Evolutionary conservation across 306 rosid species (phyloP).

Genomic region (Comarum palustre): DNA sequence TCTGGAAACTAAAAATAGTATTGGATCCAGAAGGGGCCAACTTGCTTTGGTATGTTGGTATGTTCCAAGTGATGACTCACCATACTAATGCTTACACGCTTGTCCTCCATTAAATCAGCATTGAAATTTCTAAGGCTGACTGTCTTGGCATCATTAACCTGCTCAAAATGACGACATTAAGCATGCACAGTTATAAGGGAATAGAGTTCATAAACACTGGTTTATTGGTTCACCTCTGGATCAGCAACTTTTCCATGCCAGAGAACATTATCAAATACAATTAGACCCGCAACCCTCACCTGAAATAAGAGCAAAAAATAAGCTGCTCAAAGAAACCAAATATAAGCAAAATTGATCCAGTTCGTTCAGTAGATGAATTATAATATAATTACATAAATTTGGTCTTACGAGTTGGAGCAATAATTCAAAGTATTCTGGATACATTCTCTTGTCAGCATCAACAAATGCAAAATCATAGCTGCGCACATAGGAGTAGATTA

Average conservation of each 20-base stretch:
- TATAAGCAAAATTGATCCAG: neutral
- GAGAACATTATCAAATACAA: conserved; percentile 84
- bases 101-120: conserved; percentile 50
- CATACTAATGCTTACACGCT: conserved; percentile 81
- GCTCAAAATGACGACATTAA: conserved; percentile 22
- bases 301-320: conserved; percentile 28
- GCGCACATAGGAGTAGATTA: conserved; percentile 31
- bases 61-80: conserved; percentile 34
- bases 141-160: conserved; percentile 75
- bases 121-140: conserved; percentile 76
- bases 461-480: conserved; percentile 93
- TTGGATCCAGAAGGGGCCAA: neutral
- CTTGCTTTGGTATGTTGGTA: too few relatives aligned
- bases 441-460: conserved; percentile 93
- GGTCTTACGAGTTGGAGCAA: conserved; percentile 70
- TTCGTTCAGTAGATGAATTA: too few relatives aligned
- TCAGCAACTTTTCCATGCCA: conserved; percentile 98
- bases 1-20: neutral
- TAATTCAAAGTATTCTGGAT: conserved; percentile 67
- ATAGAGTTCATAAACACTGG: neutral
- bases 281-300: conserved; percentile 86
- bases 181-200: conserved; percentile 22
- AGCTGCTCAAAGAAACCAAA: conserved; percentile 1
- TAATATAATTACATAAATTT: neutral
- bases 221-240: conserved; percentile 48